Evolutionary conservation across 1,284 basidiomycete species (phyloP).

Genomic region (Erythrobasidium hasegawianum): DNA sequence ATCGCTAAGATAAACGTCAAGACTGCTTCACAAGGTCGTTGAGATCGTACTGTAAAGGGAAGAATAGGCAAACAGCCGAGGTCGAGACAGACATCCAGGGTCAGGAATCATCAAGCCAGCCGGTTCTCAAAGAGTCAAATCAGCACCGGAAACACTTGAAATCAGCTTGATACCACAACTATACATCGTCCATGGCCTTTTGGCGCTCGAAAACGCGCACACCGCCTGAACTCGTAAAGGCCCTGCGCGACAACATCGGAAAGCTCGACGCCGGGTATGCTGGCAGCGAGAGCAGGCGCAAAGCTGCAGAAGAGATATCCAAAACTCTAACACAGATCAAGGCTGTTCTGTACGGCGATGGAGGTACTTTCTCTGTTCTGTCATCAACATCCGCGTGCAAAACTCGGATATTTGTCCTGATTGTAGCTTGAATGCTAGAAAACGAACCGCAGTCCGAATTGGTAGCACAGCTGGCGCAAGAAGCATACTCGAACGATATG

Average conservation of each 20-base stretch:
- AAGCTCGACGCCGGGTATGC: constrained; percentile 69
- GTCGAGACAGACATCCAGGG: too few relatives aligned
- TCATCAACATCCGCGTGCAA: too few relatives aligned
- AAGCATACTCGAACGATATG: constrained; percentile 87
- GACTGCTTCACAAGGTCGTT: too few relatives aligned
- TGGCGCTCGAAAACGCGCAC: constrained; percentile 64
- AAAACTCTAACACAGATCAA: constrained; percentile 86
- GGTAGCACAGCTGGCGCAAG: constrained; percentile 88
- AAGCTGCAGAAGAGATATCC: constrained; percentile 84
- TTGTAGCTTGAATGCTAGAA: constrained; percentile 36
- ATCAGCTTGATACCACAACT: too few relatives aligned
- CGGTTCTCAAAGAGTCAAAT: too few relatives aligned
- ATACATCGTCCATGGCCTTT: constrained; percentile 19
- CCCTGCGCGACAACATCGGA: constrained; percentile 70
- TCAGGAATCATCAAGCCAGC: too few relatives aligned
- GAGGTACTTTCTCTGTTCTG: too few relatives aligned
- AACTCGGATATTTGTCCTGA: constrained; percentile 43
- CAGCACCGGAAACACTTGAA: too few relatives aligned
- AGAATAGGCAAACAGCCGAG: too few relatives aligned
- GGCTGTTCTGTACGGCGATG: constrained; percentile 77
- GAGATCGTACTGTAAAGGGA: too few relatives aligned
- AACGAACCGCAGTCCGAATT: constrained; percentile 48
- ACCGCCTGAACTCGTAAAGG: constrained; percentile 76
- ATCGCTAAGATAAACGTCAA: too few relatives aligned
- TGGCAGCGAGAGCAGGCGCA: constrained; percentile 69